These are phyloP conservation scores for Perilla frutescens DNA, from an alignment of 257 asterid species.

Conservation along the genomic window DNA sequence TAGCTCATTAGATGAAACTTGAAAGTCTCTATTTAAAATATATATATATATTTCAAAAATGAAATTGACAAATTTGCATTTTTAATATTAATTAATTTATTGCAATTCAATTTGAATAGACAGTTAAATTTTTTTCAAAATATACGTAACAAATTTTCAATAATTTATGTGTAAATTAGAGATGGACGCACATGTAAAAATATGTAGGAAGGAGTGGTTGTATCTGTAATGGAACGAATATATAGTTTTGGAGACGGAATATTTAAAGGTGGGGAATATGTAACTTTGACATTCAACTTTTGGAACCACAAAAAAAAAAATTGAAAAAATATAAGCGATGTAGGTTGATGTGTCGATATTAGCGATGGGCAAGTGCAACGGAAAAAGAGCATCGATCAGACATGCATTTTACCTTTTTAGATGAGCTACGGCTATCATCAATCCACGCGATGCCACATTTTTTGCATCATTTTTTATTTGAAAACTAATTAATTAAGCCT, in stretches of 20 bases:
- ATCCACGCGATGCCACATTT: neutral
- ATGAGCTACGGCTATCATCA: neutral
- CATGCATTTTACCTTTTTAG: neutral
- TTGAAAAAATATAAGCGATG: too few species aligned
- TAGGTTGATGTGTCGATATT: neutral
- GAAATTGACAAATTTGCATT: too few species aligned
- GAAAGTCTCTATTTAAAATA: too few species aligned
- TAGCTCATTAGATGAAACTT: too few species aligned
- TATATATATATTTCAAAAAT: too few species aligned
- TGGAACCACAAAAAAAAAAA: neutral
- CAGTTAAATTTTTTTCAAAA: too few species aligned
- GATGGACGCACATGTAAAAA: neutral
- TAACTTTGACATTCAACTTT: constrained; percentile 7
- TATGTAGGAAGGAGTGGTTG: too few species aligned
- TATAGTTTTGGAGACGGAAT: neutral
- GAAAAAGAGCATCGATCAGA: neutral
- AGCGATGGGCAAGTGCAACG: neutral
- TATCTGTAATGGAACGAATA: neutral
- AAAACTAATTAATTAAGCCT: too few species aligned
- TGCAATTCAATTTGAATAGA: too few species aligned
- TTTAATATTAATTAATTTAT: too few species aligned
- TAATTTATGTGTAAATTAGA: neutral
- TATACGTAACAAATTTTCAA: too few species aligned
- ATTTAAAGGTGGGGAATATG: constrained; percentile 26
- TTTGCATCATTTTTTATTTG: too few species aligned